Evolutionary conservation across 495 filamentous ascomycete species (phyloP), one percentile per base, ranked within the genome.

Genomic region (Hypoxylon crocopeplum): DNA sequence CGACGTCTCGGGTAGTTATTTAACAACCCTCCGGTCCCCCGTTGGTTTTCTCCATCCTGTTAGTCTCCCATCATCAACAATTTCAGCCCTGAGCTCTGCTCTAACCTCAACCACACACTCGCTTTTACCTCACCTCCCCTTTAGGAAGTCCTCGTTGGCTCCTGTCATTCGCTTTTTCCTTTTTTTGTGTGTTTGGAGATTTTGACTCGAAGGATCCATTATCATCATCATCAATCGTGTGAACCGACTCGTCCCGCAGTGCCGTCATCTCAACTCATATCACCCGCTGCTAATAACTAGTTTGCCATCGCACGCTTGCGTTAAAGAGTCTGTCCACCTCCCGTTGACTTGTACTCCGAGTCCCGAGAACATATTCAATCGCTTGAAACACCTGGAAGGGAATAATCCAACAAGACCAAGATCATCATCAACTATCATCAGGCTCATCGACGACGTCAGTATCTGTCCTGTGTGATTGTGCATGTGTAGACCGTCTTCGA

Each of bases 91-190:
- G 74, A 73, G 64, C 63, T 65, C 59, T 62, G 76, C 77, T 72
- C 59, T 65, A 69, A 52, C 51, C 64, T 66, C 74, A 72, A 64
- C 75, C 74, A 65, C 77, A 79, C 77, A 64, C 68, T 80, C 77
- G 77, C 78, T 81, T 76, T 77, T 71, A 62, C 67, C 60, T 64
- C 69, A 73, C 66, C 59, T 42, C 62, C 59, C 67, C 66, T 66
- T 62, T 67, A 81, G 82, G 82, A 83, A 82, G 80, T 81, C 82
- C 82, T 84, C 80, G 82, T 79, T 70, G 82, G 75, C 81, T 84
- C 82, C 82, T 83, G 79, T 83, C 82, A 82, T 79, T 84, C 80
- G 79, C 81, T 84, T 79, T 72, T 78, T 76, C 66, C 69, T 73
- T 67, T 72, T 70, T 72, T 73, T 71, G 64, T 69, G 69, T 73